Evolutionary conservation across 208 protist species (phyloP).

Genomic region (Trypanosomatidae sp.): DNA sequence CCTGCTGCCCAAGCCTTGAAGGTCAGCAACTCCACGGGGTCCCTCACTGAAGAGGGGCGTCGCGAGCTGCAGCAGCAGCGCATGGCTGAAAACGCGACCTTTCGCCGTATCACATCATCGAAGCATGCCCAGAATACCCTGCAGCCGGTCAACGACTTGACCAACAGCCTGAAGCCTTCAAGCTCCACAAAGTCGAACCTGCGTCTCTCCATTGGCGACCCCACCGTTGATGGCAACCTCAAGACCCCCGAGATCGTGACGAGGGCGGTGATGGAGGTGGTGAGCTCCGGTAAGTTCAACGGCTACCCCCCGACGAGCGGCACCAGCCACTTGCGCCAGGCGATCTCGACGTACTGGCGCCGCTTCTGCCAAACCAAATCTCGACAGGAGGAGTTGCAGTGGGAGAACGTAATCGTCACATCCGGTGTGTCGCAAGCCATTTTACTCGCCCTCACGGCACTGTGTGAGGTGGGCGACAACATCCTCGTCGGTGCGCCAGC

Average conservation of each 20-base stretch:
- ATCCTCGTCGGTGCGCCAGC: conserved; percentile 91
- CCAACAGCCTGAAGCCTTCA: conserved; percentile 84
- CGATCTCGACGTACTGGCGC: conserved; percentile 52
- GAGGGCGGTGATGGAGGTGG: conserved; percentile 49
- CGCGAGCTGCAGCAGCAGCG: conserved; percentile 24
- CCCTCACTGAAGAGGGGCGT: conserved; percentile 11
- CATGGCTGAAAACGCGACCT: conserved; percentile 13
- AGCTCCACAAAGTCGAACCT: conserved; percentile 43
- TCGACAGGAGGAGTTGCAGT: conserved; percentile 32
- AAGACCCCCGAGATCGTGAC: conserved; percentile 38
- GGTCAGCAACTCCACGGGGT: conserved; percentile 3
- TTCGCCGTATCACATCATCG: conserved; percentile 34
- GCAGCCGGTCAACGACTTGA: conserved; percentile 82
- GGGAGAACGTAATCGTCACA: conserved; percentile 79
- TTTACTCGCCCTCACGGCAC: conserved; percentile 74
- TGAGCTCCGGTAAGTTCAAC: conserved; percentile 50
- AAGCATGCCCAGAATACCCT: conserved; percentile 46
- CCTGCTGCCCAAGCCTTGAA: conserved; percentile 10
- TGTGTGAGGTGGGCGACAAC: conserved; percentile 88
- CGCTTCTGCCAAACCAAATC: conserved; percentile 37
- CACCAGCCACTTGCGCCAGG: conserved; percentile 45
- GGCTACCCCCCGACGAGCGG: conserved; percentile 76
- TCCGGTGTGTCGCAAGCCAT: conserved; percentile 90
- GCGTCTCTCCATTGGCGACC: conserved; percentile 73
- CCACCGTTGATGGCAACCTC: conserved; percentile 79